A percentile compares a stretch with the other conserved stretches of the same genome.
Conservation (phyloP, 495 filamentous ascomycete genomes). For the Neurospora sublineolata region DNA sequence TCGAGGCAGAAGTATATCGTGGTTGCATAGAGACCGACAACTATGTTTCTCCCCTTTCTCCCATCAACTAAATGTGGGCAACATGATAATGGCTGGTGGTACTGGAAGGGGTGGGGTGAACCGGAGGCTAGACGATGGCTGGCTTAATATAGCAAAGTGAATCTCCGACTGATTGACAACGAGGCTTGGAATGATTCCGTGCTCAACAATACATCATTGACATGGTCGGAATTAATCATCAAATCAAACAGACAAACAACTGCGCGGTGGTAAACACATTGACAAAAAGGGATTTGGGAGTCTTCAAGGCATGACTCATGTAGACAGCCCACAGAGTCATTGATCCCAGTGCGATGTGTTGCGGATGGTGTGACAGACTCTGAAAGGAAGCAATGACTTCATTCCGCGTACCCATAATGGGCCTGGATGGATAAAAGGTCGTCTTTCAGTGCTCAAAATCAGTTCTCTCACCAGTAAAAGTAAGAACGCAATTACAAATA, state of each 20-base stretch:
- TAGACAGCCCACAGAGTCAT: too few relatives aligned
- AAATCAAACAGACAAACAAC: not conserved
- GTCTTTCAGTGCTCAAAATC: too few relatives aligned
- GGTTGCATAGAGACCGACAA: not conserved
- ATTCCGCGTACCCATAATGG: too few relatives aligned
- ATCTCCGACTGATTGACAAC: not conserved
- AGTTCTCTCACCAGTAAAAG: too few relatives aligned
- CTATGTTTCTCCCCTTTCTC: too few relatives aligned
- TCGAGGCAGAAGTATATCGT: not conserved
- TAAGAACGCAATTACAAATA: too few relatives aligned
- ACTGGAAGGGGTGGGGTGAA: not conserved
- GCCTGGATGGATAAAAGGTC: too few relatives aligned
- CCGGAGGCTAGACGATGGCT: not conserved
- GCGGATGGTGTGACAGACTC: too few relatives aligned
- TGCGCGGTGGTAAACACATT: not conserved
- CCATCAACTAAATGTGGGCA: not conserved
- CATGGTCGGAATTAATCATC: not conserved
- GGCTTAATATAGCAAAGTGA: not conserved
- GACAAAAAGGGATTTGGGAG: not conserved
- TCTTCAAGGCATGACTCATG: not conserved
- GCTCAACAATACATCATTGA: not conserved
- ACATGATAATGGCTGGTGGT: not conserved
- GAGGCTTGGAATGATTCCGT: not conserved
- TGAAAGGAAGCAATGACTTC: too few relatives aligned
- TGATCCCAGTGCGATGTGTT: too few relatives aligned